Percentiles rank a stretch among this genome's conserved stretches.
Conservation (phyloP, 805 yeast genomes). For the Lipomyces yamanashiensis region DNA sequence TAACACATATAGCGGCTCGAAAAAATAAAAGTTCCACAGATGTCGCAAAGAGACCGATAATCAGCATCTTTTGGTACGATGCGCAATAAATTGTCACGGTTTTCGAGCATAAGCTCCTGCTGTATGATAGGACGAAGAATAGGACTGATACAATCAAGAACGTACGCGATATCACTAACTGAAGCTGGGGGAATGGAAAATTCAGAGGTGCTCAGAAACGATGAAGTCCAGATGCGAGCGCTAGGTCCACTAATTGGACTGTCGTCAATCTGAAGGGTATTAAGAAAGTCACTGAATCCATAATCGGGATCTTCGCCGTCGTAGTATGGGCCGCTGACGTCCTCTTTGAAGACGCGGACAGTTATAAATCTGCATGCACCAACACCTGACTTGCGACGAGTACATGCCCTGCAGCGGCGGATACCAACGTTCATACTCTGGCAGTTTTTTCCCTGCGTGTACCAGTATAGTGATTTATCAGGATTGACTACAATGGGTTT, state of each 20-base stretch:
- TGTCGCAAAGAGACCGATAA: slow-evolving; percentile 34
- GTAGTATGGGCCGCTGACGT: slow-evolving; percentile 21
- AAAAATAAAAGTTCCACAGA: slow-evolving; percentile 32
- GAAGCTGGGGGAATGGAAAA: slow-evolving; percentile 22
- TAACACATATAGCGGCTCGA: slow-evolving; percentile 33
- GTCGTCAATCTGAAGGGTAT: background rate
- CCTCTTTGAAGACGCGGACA: slow-evolving; percentile 29
- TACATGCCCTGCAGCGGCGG: slow-evolving; percentile 34
- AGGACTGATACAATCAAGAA: slow-evolving; percentile 22
- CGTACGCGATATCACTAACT: slow-evolving; percentile 14
- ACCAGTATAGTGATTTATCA: slow-evolving; percentile 16
- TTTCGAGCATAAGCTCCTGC: slow-evolving; percentile 24
- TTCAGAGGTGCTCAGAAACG: background rate
- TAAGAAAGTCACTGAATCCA: slow-evolving; percentile 21
- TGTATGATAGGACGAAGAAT: slow-evolving; percentile 6
- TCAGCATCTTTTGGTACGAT: slow-evolving; percentile 29
- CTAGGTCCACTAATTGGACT: background rate
- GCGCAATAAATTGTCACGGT: slow-evolving; percentile 18
- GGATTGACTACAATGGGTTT: slow-evolving; percentile 31
- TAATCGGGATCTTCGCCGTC: slow-evolving; percentile 30
- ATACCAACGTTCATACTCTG: slow-evolving; percentile 26
- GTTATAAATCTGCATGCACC: slow-evolving; percentile 37
- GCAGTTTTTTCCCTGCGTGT: slow-evolving; percentile 31
- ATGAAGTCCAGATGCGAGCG: slow-evolving; percentile 7
- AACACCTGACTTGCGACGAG: slow-evolving; percentile 35